Percentiles rank a stretch among this genome's conserved stretches.
phyloP scores from a whole-genome alignment of 2,329 filamentous ascomycete species.

The Harringtonia aguacate region DNA sequence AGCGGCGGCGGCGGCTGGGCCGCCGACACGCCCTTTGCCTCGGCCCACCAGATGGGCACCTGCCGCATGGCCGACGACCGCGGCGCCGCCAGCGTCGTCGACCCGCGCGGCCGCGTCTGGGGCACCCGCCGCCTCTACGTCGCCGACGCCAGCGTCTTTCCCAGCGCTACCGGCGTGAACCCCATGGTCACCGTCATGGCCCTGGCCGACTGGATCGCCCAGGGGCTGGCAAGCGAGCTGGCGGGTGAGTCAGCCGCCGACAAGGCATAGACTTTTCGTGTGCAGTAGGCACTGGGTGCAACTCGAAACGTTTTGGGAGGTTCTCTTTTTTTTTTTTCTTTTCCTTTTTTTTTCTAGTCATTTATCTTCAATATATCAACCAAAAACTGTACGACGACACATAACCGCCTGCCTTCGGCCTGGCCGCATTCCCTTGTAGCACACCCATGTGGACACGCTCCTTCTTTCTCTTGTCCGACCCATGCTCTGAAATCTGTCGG shows the following conservation, averaged over 20 bases:
- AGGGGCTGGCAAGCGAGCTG: slow-evolving; percentile 41
- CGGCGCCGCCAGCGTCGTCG: slow-evolving; percentile 42
- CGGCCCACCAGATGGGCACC: slow-evolving; percentile 75
- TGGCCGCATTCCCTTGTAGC: no score
- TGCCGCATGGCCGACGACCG: slow-evolving; percentile 56
- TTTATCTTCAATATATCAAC: no score
- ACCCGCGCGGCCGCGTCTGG: slow-evolving; percentile 52
- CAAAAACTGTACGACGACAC: no score
- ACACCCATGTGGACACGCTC: no score
- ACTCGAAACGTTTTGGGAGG: no score
- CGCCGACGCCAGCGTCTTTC: slow-evolving; percentile 66
- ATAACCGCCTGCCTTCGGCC: no score
- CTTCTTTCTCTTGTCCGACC: no score
- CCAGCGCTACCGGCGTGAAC: slow-evolving; percentile 67
- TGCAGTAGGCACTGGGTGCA: no score
- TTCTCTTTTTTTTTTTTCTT: no score
- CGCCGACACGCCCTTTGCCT: slow-evolving; percentile 44
- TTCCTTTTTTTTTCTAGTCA: no score
- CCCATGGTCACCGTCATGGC: slow-evolving; percentile 74
- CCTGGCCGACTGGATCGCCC: slow-evolving; percentile 54
- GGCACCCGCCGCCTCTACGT: slow-evolving; percentile 55
- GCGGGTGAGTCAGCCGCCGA: background rate
- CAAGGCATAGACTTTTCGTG: background rate
- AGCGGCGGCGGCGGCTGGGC: slow-evolving; percentile 30
- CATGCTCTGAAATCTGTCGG: no score